Evolutionary conservation across 2,329 filamentous ascomycete genomes (phyloP), one percentile per base, ranked within the genome.

Genomic region (Knufia petricola): DNA sequence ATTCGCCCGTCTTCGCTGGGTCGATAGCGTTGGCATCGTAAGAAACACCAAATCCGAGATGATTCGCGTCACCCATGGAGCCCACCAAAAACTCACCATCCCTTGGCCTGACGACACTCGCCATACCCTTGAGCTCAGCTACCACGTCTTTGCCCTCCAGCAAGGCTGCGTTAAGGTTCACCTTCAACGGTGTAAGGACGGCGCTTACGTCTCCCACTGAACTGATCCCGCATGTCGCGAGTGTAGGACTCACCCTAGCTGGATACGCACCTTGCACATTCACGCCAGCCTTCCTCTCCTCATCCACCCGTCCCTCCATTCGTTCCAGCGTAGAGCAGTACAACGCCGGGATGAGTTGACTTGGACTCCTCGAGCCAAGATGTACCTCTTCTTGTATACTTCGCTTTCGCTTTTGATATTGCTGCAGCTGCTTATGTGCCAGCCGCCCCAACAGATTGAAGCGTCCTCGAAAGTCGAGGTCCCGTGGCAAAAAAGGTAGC

Each of bases 21-120:
- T 58, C 55, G 38, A 58, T 55, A 1, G 52, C 54, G 42, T 52
- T 52, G n/a, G 50, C 54, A 32, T 58, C 55, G 24, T 52, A 54
- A 20, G 51, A 50, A 21, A 49, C 53, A 6, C 40, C 45, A 24
- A 57, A 54, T 17, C 49, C 34, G 13, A 57, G 24, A 9, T 31
- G 26, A n/a, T 52, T 51, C 17, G 40, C 43, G 23, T 54, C 50
- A 7, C 55, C 53, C 12, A 46, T 40, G n/a, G 50, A 50, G 8
- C 55, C 55, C 12, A 54, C 51, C 21, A 57, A 47, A 34, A 57
- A 57, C 40, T 57, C 55, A 2, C 55, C 55, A 37, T 57, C 50
- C 15, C 55, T 47, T 7, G 55, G 53, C 32, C 55, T 49, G 1
- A 57, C 53, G n/a, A 45, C 48, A 15, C 50, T 54, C 19, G 50